Evolutionary conservation across 768 basidiomycete genomes (phyloP), one percentile per base, ranked within the genome.

Genomic region (Kwoniella sp.): DNA sequence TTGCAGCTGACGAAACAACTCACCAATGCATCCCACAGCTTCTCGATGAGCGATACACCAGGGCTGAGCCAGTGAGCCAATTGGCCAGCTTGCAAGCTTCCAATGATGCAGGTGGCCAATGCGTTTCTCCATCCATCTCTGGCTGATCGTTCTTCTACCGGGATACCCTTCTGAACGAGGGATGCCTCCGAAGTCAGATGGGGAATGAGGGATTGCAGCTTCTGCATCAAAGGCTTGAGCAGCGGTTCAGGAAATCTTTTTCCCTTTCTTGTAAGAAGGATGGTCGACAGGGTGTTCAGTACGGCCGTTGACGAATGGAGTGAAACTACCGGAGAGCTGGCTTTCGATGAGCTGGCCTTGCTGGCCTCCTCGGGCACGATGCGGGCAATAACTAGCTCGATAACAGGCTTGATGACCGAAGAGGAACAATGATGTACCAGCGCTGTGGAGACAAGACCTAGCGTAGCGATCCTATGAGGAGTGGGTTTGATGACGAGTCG

Each of bases 391-490:
- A 76, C 47, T 3, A 89, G 81, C 26, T 86, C 83, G 34, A 85
- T 78, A 15, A 92, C 68, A 25, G 88, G 87, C 51, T 66, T 60
- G 51, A 81, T 58, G 23, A 62, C 63, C 1, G 68, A 34, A 9
- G 84, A 84, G 69, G 88, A 89, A 78, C 89, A 88, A 72, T 95
- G 92, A 74, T 95, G 93, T 22, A 90, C 86, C 12, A 92, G 81
- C 0, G 92, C 88, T 0, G 92, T 94, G 1, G 92, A 81, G 0
- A 89, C 82, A 34, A 92, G 87, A 30, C 52, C 55, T 28, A 75
- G n/a, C 15, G 64, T 71, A 0, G 30, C 55, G 4, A 50, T n/a
- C 47, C 66, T 55, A 9, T 23, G 31, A 28, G 38, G 50, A 15
- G 50, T 82, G 76, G 71, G 70, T 78, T 51, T 47, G 17, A 79